Percentiles rank a stretch among this genome's conserved stretches.
phyloP scores from a whole-genome alignment of 805 yeast species.

The Candida qinlingensis region DNA sequence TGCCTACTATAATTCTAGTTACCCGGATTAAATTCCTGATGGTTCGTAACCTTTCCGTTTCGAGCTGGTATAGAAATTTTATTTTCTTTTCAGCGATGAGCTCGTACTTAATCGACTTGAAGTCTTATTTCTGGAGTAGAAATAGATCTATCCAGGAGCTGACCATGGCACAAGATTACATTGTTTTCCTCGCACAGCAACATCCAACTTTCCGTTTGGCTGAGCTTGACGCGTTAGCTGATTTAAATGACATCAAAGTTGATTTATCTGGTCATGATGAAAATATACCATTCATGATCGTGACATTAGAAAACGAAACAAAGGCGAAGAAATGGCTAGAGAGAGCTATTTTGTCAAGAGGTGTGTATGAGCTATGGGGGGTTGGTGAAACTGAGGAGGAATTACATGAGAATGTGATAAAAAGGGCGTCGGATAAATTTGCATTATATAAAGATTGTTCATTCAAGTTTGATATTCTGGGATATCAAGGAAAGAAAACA shows the following conservation, averaged over 20 bases:
- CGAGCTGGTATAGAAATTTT: background rate
- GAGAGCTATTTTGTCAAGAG: slow-evolving; percentile 65
- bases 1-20: background rate
- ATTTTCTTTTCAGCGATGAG: slow-evolving; percentile 1
- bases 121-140: no score
- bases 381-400: slow-evolving; percentile 49
- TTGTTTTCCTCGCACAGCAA: slow-evolving; percentile 81
- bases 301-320: slow-evolving; percentile 59
- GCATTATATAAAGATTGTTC: slow-evolving; percentile 36
- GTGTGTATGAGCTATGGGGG: slow-evolving; percentile 86
- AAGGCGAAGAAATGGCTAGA: slow-evolving; percentile 59
- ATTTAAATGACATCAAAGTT: slow-evolving; percentile 45
- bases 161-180: slow-evolving; percentile 47
- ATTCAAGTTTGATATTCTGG: slow-evolving; percentile 80
- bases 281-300: slow-evolving; percentile 63
- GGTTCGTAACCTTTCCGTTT: background rate
- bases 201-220: slow-evolving; percentile 75
- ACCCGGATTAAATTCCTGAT: background rate
- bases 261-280: slow-evolving; percentile 58
- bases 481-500: slow-evolving; percentile 64
- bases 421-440: slow-evolving; percentile 23
- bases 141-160: no score
- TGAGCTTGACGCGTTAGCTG: slow-evolving; percentile 82
- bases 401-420: slow-evolving; percentile 45
- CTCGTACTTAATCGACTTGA: background rate